These are phyloP conservation scores for Saccharum officinarum DNA, from an alignment of 176 grass and related monocot species.

Conservation along the genomic window DNA sequence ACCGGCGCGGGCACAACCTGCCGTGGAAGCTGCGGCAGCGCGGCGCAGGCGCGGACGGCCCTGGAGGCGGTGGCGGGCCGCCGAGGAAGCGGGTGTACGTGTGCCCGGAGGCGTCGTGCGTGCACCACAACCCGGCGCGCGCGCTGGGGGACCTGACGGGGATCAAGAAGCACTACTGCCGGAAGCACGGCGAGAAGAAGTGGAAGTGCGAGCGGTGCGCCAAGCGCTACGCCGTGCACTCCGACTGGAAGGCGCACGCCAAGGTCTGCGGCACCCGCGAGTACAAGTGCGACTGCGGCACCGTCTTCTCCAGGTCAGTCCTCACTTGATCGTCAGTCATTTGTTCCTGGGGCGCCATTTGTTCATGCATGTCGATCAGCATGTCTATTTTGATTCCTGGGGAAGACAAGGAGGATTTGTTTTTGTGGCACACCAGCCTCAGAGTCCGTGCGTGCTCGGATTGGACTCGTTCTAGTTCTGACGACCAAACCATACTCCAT, in stretches of 20 bases:
- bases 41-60: not conserved
- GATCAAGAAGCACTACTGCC: slow-evolving; percentile 83
- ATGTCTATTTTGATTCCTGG: not conserved
- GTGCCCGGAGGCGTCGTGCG: slow-evolving; percentile 67
- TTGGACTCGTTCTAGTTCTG: not conserved
- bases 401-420: not conserved
- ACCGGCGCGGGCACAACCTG: slow-evolving; percentile 96
- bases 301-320: slow-evolving; percentile 85
- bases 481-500: slow-evolving; percentile 8
- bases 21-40: slow-evolving; percentile 91
- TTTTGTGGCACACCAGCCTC: not conserved
- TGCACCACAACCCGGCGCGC: slow-evolving; percentile 65
- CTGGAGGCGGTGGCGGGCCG: not conserved
- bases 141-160: slow-evolving; percentile 82
- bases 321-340: too few species aligned
- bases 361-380: not conserved
- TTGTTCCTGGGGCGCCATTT: not conserved
- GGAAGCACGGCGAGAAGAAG: slow-evolving; percentile 90
- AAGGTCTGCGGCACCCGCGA: slow-evolving; percentile 98
- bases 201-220: slow-evolving; percentile 78
- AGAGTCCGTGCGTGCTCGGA: not conserved
- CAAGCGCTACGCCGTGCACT: slow-evolving; percentile 96
- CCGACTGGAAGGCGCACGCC: slow-evolving; percentile 98
- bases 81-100: slow-evolving; percentile 64
- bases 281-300: slow-evolving; percentile 95